Evolutionary conservation across 768 basidiomycete species (phyloP), one percentile per base, ranked within the genome.

Genomic region (Suillus cothurnatus): DNA sequence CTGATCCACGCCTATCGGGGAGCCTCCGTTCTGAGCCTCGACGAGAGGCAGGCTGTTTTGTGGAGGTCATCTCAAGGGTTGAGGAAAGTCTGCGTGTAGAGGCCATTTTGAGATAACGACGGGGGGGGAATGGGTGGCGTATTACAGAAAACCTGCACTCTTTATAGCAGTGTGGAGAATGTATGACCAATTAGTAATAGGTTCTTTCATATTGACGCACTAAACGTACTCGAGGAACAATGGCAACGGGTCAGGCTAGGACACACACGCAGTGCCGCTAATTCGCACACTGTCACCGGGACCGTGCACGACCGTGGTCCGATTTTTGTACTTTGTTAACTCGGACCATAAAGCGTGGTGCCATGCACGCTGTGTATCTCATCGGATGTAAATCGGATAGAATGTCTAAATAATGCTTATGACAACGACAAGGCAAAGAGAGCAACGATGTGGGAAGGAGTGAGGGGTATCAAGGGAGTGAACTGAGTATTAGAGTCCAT

Each of bases 1-100:
- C 81, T 28, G 87, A 87, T 66, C 77, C 79, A 36, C 84, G 80
- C 55, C 84, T 80, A 45, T 85, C 85, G 26, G 81, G 81, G 52
- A 66, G 61, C 31, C 81, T 77, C 32, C 81, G 81, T 11, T 81
- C 81, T 26, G 81, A 82, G 64, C 77, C 77, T 70, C 84, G 81
- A 68, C 85, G 84, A 60, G 73, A 79, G 28, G 81, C 57, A 38
- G 74, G 69, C 38, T 61, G 69, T 56, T 71, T 76, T 17, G 73
- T 57, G 63, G 69, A 70, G 28, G 77, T 72, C 77, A 79, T 79
- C 66, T 71, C 76, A 57, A 76, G 74, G 45, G 68, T 58, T 50
- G 72, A 72, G 2, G 72, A 72, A 62, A 69, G 70, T 67, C 69
- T 76, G 69, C 71, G 72, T 28, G 72, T 38, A 32, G 26, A 52